phyloP scores from a whole-genome alignment of 1,284 basidiomycete species.

The Phellopilus nigrolimitatus region DNA sequence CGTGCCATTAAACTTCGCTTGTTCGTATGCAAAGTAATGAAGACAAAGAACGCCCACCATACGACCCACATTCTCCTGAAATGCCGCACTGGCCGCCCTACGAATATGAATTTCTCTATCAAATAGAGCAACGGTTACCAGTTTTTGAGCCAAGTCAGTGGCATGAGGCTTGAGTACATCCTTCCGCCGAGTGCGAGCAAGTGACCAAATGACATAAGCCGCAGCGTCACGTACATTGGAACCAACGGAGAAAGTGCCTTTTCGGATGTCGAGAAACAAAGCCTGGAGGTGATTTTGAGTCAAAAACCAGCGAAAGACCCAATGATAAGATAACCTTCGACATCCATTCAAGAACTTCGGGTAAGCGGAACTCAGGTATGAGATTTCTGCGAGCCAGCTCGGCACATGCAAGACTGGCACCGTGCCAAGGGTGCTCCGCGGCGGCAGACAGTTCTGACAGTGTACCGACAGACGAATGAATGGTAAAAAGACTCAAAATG shows the following conservation, averaged over 20 bases:
- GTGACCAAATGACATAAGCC: constrained; percentile 92
- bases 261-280: constrained; percentile 87
- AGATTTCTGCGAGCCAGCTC: constrained; percentile 86
- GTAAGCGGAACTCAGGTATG: constrained; percentile 52
- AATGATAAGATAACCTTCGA: constrained; percentile 52
- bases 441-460: constrained; percentile 70
- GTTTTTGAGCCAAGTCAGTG: constrained; percentile 57
- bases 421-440: constrained; percentile 91
- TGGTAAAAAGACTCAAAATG: constrained; percentile 63
- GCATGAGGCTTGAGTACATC: constrained; percentile 61
- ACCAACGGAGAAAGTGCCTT: constrained; percentile 90
- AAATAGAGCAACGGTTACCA: constrained; percentile 79
- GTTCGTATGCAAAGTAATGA: background rate
- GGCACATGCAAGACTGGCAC: constrained; percentile 87
- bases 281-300: constrained; percentile 47
- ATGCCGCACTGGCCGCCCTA: constrained; percentile 96
- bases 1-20: constrained; percentile 21
- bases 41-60: constrained; percentile 56
- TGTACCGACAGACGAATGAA: constrained; percentile 50
- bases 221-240: constrained; percentile 94
- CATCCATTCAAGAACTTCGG: constrained; percentile 70
- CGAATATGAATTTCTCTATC: constrained; percentile 95
- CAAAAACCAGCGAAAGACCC: constrained; percentile 17
- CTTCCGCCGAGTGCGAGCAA: constrained; percentile 73
- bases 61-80: constrained; percentile 95